Conservation (phyloP, 2,329 filamentous ascomycete species). For the Aschersonia sp. region DNA sequence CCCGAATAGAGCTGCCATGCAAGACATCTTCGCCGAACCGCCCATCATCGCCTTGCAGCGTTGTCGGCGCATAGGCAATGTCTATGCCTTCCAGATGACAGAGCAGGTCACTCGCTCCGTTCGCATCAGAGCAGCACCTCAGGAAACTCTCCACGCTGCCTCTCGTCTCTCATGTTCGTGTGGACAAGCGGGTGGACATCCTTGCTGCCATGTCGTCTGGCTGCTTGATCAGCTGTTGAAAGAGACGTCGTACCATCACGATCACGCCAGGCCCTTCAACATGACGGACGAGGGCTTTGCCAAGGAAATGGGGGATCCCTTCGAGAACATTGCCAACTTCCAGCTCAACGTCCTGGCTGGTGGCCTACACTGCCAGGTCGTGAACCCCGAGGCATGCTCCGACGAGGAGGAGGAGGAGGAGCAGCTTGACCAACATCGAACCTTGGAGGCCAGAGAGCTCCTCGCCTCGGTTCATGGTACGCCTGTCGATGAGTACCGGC, state of each 20-base stretch:
- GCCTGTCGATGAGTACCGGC: slow-evolving; percentile 26
- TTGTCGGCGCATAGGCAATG: slow-evolving; percentile 30
- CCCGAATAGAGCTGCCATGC: slow-evolving; percentile 21
- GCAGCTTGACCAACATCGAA: slow-evolving; percentile 19
- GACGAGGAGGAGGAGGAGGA: slow-evolving; percentile 6
- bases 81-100: slow-evolving; percentile 41
- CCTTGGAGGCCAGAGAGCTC: slow-evolving; percentile 35
- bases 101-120: slow-evolving; percentile 37
- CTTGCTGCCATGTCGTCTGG: slow-evolving; percentile 39
- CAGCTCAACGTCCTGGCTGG: slow-evolving; percentile 37
- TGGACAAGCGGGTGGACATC: slow-evolving; percentile 12
- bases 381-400: slow-evolving; percentile 15
- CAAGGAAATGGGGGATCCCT: slow-evolving; percentile 31
- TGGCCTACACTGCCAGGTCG: slow-evolving; percentile 32
- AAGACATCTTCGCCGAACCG: slow-evolving; percentile 30
- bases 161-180: slow-evolving; percentile 33
- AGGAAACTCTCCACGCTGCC: slow-evolving; percentile 21
- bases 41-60: slow-evolving; percentile 34
- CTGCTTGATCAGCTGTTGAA: slow-evolving; percentile 37
- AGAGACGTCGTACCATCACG: slow-evolving; percentile 27
- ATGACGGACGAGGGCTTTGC: slow-evolving; percentile 28
- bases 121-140: slow-evolving; percentile 27
- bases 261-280: slow-evolving; percentile 21
- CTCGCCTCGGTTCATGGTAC: slow-evolving; percentile 28
- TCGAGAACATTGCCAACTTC: slow-evolving; percentile 31